A percentile compares a stretch with the other conserved stretches of the same genome.
These are phyloP conservation scores for Gracilaria vermiculophylla DNA, from an alignment of 23 red algal genomes.

Conservation along the genomic window DNA sequence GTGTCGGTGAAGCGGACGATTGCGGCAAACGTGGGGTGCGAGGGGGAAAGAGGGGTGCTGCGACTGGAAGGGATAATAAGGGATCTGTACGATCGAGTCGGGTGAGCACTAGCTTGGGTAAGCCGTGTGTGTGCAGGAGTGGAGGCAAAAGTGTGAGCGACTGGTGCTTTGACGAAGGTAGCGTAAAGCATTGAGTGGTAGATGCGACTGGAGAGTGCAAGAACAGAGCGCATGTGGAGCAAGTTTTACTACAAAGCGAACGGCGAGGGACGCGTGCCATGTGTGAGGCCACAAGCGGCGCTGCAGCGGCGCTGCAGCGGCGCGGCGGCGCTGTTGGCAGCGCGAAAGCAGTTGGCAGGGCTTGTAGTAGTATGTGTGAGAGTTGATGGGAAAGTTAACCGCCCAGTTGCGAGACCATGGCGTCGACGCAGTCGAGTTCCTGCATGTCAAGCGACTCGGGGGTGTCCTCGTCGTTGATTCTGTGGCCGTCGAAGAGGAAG, in stretches of 20 bases:
- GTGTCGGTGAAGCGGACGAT: slow-evolving; percentile 1
- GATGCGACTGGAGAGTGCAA: not conserved
- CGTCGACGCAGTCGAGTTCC: slow-evolving; percentile 93
- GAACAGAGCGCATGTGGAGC: not conserved
- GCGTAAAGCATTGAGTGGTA: too few relatives aligned
- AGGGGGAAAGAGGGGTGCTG: slow-evolving; percentile 37
- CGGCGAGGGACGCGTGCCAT: not conserved
- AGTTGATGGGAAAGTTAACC: slow-evolving; percentile 47
- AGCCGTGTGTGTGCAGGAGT: too few relatives aligned
- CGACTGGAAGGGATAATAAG: slow-evolving; percentile 28
- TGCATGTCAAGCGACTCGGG: slow-evolving; percentile 89
- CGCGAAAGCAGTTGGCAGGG: too few relatives aligned
- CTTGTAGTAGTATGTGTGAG: not conserved
- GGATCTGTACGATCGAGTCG: slow-evolving; percentile 40
- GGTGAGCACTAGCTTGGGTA: not conserved
- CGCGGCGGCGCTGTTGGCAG: not conserved
- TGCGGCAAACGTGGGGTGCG: slow-evolving; percentile 5
- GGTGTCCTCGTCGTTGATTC: slow-evolving; percentile 87
- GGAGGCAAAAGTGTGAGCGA: not conserved
- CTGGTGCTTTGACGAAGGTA: too few relatives aligned
- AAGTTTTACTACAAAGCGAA: slow-evolving; percentile 3
- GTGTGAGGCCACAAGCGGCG: not conserved
- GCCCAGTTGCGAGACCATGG: slow-evolving; percentile 94
- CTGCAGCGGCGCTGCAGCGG: too few relatives aligned
- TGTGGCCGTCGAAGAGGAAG: slow-evolving; percentile 95